These are phyloP conservation scores for Yarrowia phangngaensis DNA, from an alignment of 805 yeast genomes.

Conservation along the genomic window DNA sequence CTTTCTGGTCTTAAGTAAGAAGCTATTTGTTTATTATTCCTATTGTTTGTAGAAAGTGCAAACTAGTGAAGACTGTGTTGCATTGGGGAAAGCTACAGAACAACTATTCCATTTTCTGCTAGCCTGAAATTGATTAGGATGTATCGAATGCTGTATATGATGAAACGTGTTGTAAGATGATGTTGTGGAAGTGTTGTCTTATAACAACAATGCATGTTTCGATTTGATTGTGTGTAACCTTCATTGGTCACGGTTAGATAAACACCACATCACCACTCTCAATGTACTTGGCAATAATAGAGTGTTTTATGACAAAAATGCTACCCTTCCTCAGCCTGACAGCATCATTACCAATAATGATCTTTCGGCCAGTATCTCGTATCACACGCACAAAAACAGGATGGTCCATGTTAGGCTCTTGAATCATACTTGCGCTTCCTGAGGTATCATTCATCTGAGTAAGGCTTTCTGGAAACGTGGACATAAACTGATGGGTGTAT, in stretches of 20 bases:
- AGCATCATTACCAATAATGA: constrained; percentile 46
- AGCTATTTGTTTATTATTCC: too few species aligned
- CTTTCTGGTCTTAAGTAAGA: too few species aligned
- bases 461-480: constrained; percentile 60
- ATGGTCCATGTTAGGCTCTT: constrained; percentile 66
- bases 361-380: constrained; percentile 41
- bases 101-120: too few species aligned
- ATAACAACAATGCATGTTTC: too few species aligned
- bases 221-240: too few species aligned
- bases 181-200: neutral
- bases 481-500: constrained; percentile 63
- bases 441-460: constrained; percentile 73
- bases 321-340: constrained; percentile 59
- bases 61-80: too few species aligned
- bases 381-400: constrained; percentile 70
- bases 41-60: too few species aligned
- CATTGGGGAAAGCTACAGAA: too few species aligned
- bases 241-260: constrained; percentile 38
- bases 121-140: too few species aligned
- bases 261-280: constrained; percentile 45
- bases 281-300: constrained; percentile 46
- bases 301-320: constrained; percentile 71
- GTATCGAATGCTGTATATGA: too few species aligned
- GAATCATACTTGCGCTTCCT: constrained; percentile 61
- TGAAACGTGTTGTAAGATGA: too few species aligned